phyloP scores from a whole-genome alignment of 1,139 yeast species.

The Saccharomyces hybrid region DNA sequence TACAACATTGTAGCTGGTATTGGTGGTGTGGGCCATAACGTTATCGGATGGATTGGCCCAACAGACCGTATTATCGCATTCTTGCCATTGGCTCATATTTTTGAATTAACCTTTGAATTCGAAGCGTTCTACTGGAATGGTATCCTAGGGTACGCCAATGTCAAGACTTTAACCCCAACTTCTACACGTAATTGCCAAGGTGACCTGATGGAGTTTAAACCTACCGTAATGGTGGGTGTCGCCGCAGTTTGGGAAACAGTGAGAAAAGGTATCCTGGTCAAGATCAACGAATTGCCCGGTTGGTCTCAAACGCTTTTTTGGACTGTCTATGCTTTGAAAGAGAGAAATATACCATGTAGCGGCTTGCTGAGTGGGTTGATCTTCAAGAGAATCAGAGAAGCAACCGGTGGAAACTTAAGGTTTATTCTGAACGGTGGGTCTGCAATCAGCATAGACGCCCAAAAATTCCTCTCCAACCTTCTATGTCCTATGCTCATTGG shows the following conservation, averaged over 20 bases:
- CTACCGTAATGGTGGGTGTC: conserved; percentile 95
- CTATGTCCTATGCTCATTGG: conserved; percentile 90
- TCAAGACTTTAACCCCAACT: conserved; percentile 78
- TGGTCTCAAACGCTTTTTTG: conserved; percentile 77
- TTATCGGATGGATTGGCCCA: conserved; percentile 44
- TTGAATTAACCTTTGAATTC: conserved; percentile 85
- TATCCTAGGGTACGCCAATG: conserved; percentile 74
- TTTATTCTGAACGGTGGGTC: conserved; percentile 88
- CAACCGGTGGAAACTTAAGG: conserved; percentile 87
- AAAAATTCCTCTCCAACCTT: conserved; percentile 64
- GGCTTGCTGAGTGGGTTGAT: conserved; percentile 55
- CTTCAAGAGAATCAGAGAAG: conserved; percentile 83
- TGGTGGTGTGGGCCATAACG: conserved; percentile 68
- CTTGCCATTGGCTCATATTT: conserved; percentile 92
- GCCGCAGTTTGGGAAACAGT: conserved; percentile 98
- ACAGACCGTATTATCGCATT: conserved; percentile 75
- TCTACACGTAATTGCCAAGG: conserved; percentile 81
- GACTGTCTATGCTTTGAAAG: conserved; percentile 65
- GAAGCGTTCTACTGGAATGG: conserved; percentile 41
- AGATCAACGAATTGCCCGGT: conserved; percentile 60
- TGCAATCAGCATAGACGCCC: conserved; percentile 81
- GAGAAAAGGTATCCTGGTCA: conserved; percentile 81
- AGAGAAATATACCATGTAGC: conserved; percentile 60
- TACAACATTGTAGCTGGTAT: conserved; percentile 72
- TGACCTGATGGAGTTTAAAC: conserved; percentile 80